Conservation (phyloP, 352 stramenopile species). For the Phytophthora hibernalis region DNA sequence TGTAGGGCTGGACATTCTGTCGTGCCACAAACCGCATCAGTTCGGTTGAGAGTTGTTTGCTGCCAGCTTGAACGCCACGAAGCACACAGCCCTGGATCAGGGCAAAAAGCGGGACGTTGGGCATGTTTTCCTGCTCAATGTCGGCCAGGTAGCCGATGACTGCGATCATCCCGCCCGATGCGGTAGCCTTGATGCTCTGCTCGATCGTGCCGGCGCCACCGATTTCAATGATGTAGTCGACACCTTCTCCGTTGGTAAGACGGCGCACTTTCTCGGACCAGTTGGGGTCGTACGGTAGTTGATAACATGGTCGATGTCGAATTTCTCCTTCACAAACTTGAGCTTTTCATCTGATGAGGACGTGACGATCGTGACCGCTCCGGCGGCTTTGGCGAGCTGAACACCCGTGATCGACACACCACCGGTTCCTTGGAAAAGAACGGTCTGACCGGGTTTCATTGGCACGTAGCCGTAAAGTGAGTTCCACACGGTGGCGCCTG, state of each 20-base stretch:
- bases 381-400: conserved; percentile 41
- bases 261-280: conserved; percentile 35
- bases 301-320: conserved; percentile 39
- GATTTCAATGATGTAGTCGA: conserved; percentile 46
- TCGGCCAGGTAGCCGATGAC: conserved; percentile 37
- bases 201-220: conserved; percentile 43
- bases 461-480: conserved; percentile 35
- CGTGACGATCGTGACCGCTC: conserved; percentile 42
- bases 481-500: conserved; percentile 40
- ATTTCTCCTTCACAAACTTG: conserved; percentile 37
- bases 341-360: conserved; percentile 37
- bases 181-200: conserved; percentile 40
- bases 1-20: conserved; percentile 34
- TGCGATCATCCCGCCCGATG: conserved; percentile 35
- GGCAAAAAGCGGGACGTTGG: conserved; percentile 30
- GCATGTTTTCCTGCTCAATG: conserved; percentile 44
- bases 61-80: conserved; percentile 31
- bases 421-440: conserved; percentile 33
- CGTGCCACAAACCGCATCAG: conserved; percentile 32
- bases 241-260: conserved; percentile 34
- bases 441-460: conserved; percentile 27
- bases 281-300: conserved; percentile 45
- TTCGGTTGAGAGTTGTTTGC: conserved; percentile 32
- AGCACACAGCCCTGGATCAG: conserved; percentile 33
- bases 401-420: conserved; percentile 41